These are phyloP conservation scores for Leucocoprinus birnbaumii DNA, from an alignment of 768 basidiomycete species.

Conservation along the genomic window DNA sequence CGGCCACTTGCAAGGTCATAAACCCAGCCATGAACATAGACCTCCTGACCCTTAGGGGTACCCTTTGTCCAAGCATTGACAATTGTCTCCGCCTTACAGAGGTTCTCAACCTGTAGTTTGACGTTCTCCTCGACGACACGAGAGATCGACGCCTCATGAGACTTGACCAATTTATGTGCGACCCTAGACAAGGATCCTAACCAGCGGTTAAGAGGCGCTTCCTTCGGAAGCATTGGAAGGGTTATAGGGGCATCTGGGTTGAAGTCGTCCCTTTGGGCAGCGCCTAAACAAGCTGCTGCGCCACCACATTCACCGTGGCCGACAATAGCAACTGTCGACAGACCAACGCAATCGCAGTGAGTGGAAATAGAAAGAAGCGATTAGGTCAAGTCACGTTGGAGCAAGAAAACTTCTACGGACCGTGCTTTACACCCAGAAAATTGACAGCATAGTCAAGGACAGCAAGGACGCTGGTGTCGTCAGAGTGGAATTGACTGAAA, in stretches of 20 bases:
- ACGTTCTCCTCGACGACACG: slow-evolving; percentile 60
- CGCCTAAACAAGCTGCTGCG: slow-evolving; percentile 50
- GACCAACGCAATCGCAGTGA: slow-evolving; percentile 16
- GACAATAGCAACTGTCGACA: slow-evolving; percentile 73
- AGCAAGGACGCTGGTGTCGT: slow-evolving; percentile 70
- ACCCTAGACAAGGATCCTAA: slow-evolving; percentile 62
- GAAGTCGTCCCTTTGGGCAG: slow-evolving; percentile 34
- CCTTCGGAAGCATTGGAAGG: slow-evolving; percentile 29
- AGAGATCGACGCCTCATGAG: slow-evolving; percentile 40
- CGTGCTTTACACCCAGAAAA: slow-evolving; percentile 71
- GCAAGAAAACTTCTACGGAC: slow-evolving; percentile 43
- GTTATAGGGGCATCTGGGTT: slow-evolving; percentile 28
- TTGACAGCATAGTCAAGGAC: slow-evolving; percentile 75
- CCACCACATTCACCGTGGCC: slow-evolving; percentile 88
- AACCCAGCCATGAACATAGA: slow-evolving; percentile 72
- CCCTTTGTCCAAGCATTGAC: slow-evolving; percentile 44
- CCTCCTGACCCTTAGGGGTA: slow-evolving; percentile 37
- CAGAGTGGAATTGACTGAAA: slow-evolving; percentile 64
- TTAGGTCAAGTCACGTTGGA: slow-evolving; percentile 26
- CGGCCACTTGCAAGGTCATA: slow-evolving; percentile 60
- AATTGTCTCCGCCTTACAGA: slow-evolving; percentile 44
- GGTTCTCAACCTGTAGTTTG: slow-evolving; percentile 47
- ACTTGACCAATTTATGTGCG: slow-evolving; percentile 42
- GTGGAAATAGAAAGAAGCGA: slow-evolving; percentile 18
- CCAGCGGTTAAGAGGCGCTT: slow-evolving; percentile 65